Evolutionary conservation across 306 rosid genomes (phyloP), one percentile per base, ranked within the genome.

Genomic region (Inga leiocalycina): DNA sequence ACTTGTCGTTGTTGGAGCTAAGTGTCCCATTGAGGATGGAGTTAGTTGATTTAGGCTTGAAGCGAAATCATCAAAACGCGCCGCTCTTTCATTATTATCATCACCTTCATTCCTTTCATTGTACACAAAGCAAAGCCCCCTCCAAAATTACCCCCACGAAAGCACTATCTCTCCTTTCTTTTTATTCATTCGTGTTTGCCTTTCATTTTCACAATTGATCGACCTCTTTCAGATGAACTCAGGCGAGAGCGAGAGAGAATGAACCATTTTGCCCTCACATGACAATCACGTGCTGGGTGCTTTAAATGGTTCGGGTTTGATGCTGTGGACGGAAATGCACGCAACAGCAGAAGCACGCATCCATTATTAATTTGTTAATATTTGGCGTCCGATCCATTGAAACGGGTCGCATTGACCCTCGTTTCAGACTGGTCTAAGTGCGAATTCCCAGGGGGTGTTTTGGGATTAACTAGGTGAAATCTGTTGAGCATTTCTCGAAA

Each of bases 61-160:
- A 78, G 67, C 78, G 75, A 87, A 80, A 87, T 84, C 80, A 82
- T 85, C 62, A 66, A 48, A 80, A 16, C 24, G 8, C 37, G 67
- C 30, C 75, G 75, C 48, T 41, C 64, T 12, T 19, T 56, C 62
- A 61, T 54, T 39, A 51, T 77, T 67, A 22, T 16, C 0, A 10
- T 15, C 57, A 8, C 4, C 64, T 0, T 69, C 0, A 17, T 86
- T 79, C 86, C 89, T 88, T 86, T 51, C 76, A 71, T 86, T 86
- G 77, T 75, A 88, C 80, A 79, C 89, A 79, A 88, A 84, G 88
- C 82, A 75, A 79, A 74, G 61, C 30, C 56, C 4, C n/a, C 62
- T 12, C 10, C 17, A 59, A 24, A n/a, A 41, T 39, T 3, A 76
- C 27, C 32, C 75, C 9, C 66, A 67, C 0, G 35, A 76, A 44